Conservation (phyloP, 148 eudicot genomes). For the Amaranthus palmeri region DNA sequence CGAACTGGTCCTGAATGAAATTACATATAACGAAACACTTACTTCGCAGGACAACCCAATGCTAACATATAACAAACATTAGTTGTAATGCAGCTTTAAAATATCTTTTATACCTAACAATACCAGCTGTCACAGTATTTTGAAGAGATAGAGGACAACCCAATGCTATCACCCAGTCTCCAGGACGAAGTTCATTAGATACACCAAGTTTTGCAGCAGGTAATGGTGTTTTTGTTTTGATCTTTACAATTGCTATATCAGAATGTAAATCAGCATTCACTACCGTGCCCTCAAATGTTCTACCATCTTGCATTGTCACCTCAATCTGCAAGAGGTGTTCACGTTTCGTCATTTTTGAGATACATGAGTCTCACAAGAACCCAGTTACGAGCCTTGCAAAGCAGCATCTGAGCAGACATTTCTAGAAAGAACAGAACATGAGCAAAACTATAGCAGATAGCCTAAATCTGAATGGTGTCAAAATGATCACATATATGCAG, state of each 20-base stretch:
- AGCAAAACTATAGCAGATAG: background rate
- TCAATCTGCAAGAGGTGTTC: conserved; percentile 54
- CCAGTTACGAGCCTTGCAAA: conserved; percentile 1
- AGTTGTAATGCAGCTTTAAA: background rate
- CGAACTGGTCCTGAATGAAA: background rate
- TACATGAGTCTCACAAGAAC: background rate
- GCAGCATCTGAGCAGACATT: background rate
- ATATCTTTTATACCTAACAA: conserved; percentile 54
- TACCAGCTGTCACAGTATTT: conserved; percentile 95
- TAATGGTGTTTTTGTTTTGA: conserved; percentile 78
- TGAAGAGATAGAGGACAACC: conserved; percentile 94
- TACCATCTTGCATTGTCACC: conserved; percentile 95
- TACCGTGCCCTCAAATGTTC: conserved; percentile 81
- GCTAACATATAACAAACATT: background rate
- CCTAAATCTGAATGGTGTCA: background rate
- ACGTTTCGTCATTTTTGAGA: conserved; percentile 1
- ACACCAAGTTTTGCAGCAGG: conserved; percentile 80
- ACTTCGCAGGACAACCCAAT: background rate
- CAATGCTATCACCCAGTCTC: conserved; percentile 95
- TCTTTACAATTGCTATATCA: conserved; percentile 83
- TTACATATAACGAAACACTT: background rate
- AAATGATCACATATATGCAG: background rate
- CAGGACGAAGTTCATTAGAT: conserved; percentile 88
- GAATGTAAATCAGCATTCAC: conserved; percentile 91
- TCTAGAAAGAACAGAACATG: background rate